Conservation (phyloP, 441 rosid genomes). For the Erodium texanum region DNA sequence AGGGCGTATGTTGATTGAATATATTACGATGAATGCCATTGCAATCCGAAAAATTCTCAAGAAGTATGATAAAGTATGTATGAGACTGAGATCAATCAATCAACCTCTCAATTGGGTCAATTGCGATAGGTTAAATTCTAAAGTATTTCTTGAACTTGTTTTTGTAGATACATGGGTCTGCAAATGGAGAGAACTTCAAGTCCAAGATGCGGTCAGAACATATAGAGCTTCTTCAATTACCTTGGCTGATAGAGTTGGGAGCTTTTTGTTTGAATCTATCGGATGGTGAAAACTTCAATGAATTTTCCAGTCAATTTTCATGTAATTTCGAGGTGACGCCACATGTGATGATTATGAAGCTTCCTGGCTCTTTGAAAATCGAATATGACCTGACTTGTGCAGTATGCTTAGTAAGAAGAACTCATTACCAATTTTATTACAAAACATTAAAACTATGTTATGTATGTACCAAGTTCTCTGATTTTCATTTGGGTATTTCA, state of each 20-base stretch:
- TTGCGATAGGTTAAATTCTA: neutral
- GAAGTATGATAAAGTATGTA: slow-evolving; percentile 79
- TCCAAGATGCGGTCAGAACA: slow-evolving; percentile 75
- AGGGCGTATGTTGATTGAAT: slow-evolving; percentile 64
- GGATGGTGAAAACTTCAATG: slow-evolving; percentile 31
- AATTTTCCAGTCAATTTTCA: slow-evolving; percentile 40
- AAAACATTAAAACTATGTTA: neutral
- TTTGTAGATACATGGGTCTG: slow-evolving; percentile 70
- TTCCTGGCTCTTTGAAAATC: slow-evolving; percentile 47
- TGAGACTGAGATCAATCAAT: neutral
- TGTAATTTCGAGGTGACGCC: slow-evolving; percentile 41
- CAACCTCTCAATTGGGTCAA: neutral
- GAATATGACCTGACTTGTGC: slow-evolving; percentile 76
- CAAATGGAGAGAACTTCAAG: slow-evolving; percentile 62
- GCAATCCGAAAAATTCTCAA: slow-evolving; percentile 81
- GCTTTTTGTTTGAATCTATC: slow-evolving; percentile 66
- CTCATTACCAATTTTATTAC: neutral
- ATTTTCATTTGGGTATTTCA: slow-evolving; percentile 6
- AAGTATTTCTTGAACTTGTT: slow-evolving; percentile 9
- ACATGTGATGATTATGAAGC: slow-evolving; percentile 47
- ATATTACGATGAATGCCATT: slow-evolving; percentile 72
- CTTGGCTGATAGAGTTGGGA: slow-evolving; percentile 90
- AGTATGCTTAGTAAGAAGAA: slow-evolving; percentile 59
- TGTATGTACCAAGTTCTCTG: neutral
- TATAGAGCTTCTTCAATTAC: slow-evolving; percentile 74